These are phyloP conservation scores for Emmonsia crescens DNA, from an alignment of 2,329 filamentous ascomycete genomes.

Conservation along the genomic window DNA sequence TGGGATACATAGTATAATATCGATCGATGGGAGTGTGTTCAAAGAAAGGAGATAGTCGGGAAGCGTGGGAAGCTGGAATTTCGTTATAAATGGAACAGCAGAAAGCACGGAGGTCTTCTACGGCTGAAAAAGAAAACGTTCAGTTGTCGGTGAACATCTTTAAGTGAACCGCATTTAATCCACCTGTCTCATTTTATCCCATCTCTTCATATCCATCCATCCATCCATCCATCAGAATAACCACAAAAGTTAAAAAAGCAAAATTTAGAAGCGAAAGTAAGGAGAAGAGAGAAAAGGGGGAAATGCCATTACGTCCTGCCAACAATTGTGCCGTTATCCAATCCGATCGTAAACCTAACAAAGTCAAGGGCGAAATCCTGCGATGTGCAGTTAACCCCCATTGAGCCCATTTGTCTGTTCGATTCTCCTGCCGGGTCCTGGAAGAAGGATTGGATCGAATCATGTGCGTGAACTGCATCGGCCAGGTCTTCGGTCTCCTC, in stretches of 20 bases:
- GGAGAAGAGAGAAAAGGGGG: background rate
- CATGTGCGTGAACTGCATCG: constrained; percentile 13
- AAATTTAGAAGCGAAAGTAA: background rate
- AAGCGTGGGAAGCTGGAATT: too few species aligned
- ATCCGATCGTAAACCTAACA: constrained; percentile 14
- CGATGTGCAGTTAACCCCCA: constrained; percentile 14
- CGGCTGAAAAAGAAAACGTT: background rate
- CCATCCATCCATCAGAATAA: background rate
- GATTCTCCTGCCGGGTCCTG: constrained; percentile 4
- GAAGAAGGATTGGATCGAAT: constrained; percentile 11
- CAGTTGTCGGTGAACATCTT: background rate
- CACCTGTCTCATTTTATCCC: background rate
- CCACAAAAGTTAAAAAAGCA: background rate
- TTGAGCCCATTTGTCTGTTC: constrained; percentile 3
- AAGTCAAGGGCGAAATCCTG: constrained; percentile 17
- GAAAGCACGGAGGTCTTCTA: background rate
- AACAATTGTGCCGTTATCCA: constrained; percentile 14
- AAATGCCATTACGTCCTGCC: constrained; percentile 6
- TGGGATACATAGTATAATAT: background rate
- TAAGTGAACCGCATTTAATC: background rate
- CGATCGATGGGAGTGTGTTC: background rate
- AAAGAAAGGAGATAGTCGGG: background rate
- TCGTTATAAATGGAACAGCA: background rate
- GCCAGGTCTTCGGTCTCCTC: constrained; percentile 14
- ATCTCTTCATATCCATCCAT: background rate